phyloP scores from a whole-genome alignment of 192 early-diverging fungal genomes.

The Backusella sp. region DNA sequence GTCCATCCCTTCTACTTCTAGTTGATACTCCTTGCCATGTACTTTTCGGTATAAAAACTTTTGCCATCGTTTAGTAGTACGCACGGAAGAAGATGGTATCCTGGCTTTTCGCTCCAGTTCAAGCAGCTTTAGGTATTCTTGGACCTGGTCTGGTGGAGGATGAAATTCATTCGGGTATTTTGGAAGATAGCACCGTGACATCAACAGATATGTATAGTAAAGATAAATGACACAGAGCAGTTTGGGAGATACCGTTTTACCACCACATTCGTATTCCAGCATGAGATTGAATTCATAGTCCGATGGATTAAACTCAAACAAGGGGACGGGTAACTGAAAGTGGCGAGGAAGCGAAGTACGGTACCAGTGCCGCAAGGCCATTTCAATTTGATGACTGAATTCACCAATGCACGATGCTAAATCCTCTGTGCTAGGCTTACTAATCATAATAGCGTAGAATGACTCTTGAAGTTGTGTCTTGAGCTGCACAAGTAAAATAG shows the following conservation, averaged over 20 bases:
- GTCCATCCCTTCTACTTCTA: background rate
- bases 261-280: background rate
- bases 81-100: background rate
- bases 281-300: background rate
- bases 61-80: background rate
- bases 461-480: background rate
- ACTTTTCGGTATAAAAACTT: background rate
- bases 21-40: background rate
- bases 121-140: background rate
- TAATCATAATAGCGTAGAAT: background rate
- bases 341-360: background rate
- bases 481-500: background rate
- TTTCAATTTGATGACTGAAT: background rate
- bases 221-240: background rate
- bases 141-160: background rate
- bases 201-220: background rate
- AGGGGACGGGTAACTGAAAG: background rate
- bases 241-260: background rate
- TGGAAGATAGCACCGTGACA: background rate
- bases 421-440: background rate
- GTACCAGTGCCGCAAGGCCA: background rate
- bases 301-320: background rate
- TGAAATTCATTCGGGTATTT: background rate
- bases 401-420: background rate
- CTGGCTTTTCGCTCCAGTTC: background rate